These are phyloP conservation scores for Colletotrichum filicis DNA, from an alignment of 2,329 filamentous ascomycete genomes.

Conservation along the genomic window DNA sequence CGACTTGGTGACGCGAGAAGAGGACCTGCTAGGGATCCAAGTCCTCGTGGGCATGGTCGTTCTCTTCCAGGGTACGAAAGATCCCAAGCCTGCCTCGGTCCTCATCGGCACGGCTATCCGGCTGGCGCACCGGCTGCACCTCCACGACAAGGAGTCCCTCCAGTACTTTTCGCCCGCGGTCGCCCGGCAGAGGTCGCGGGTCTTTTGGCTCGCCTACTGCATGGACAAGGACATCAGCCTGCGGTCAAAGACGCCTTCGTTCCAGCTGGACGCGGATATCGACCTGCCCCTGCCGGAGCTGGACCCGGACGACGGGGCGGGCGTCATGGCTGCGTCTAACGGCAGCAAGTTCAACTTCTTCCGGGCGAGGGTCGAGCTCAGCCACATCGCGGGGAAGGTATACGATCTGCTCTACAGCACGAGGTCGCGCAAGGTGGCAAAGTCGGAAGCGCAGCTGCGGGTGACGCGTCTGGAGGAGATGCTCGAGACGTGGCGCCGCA, in stretches of 20 bases:
- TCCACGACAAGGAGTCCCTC: constrained; percentile 45
- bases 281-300: constrained; percentile 50
- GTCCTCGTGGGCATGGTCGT: constrained; percentile 51
- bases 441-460: constrained; percentile 43
- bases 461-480: constrained; percentile 43
- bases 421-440: constrained; percentile 38
- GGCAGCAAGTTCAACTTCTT: constrained; percentile 51
- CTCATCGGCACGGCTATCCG: constrained; percentile 52
- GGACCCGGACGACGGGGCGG: constrained; percentile 43
- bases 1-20: constrained; percentile 49
- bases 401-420: constrained; percentile 51
- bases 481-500: constrained; percentile 49
- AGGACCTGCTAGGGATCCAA: constrained; percentile 51
- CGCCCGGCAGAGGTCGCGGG: constrained; percentile 46
- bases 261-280: constrained; percentile 52
- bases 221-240: constrained; percentile 55
- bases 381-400: constrained; percentile 52
- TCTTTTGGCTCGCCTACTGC: constrained; percentile 55
- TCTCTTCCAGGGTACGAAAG: constrained; percentile 49
- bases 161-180: constrained; percentile 42
- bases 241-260: constrained; percentile 48
- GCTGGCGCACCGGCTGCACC: constrained; percentile 47
- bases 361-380: constrained; percentile 51
- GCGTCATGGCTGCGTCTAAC: constrained; percentile 48
- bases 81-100: constrained; percentile 50